phyloP scores from a whole-genome alignment of 495 filamentous ascomycete species.

The Aspergillus baeticus region DNA sequence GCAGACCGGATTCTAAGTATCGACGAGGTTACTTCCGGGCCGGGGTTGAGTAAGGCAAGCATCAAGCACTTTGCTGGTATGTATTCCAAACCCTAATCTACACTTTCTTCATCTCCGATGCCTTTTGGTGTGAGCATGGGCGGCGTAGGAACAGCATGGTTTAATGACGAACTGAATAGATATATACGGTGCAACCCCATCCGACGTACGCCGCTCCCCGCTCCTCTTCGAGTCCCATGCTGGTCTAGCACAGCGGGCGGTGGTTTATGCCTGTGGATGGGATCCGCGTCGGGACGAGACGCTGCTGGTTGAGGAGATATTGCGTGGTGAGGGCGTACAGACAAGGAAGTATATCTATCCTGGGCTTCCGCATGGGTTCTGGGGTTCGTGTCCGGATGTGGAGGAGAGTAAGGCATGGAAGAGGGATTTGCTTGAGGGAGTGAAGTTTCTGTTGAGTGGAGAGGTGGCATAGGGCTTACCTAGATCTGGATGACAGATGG shows the following conservation, averaged over 20 bases:
- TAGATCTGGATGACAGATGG: neutral
- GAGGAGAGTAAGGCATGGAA: conserved; percentile 11
- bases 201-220: conserved; percentile 16
- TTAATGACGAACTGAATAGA: neutral
- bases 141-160: no score
- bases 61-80: conserved; percentile 16
- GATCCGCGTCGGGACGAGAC: conserved; percentile 43
- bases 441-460: conserved; percentile 3
- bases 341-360: conserved; percentile 38
- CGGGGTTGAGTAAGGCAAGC: conserved; percentile 8
- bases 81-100: neutral
- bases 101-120: no score
- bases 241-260: conserved; percentile 16
- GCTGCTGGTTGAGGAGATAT: conserved; percentile 38
- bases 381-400: conserved; percentile 26
- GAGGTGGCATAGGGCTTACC: neutral
- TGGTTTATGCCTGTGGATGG: conserved; percentile 38
- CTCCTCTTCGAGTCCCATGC: conserved; percentile 18
- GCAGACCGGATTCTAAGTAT: conserved; percentile 16
- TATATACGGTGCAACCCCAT: conserved; percentile 16
- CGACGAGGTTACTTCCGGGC: conserved; percentile 15
- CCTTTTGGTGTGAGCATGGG: no score
- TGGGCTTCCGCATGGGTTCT: conserved; percentile 45
- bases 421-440: conserved; percentile 9
- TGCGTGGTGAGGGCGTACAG: conserved; percentile 33